Percentiles rank a stretch among this genome's conserved stretches.
Evolutionary conservation across 306 rosid genomes (phyloP).

Genomic region (apple (Malus domestica)): ASM211411v1 NC_041796.1:31114501-31115000

Average conservation of each 20-base stretch:
- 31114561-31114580: neutral
- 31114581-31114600: neutral
- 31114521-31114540: slow-evolving; percentile 1
- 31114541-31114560: neutral
- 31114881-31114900: too few relatives aligned
- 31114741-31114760: too few relatives aligned
- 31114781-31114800: neutral
- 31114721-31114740: too few relatives aligned
- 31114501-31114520: neutral
- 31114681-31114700: too few relatives aligned
- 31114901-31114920: too few relatives aligned
- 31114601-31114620: neutral
- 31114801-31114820: neutral
- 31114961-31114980: too few relatives aligned
- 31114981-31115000: neutral
- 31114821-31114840: neutral
- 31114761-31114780: neutral
- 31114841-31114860: neutral
- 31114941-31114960: too few relatives aligned
- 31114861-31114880: too few relatives aligned
- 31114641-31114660: too few relatives aligned
- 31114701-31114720: too few relatives aligned
- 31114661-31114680: neutral
- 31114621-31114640: neutral
- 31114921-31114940: too few relatives aligned